A percentile compares a stretch with the other conserved stretches of the same genome.
These are phyloP conservation scores for Colletotrichum zoysiae DNA, from an alignment of 2,329 filamentous ascomycete genomes.

Conservation along the genomic window DNA sequence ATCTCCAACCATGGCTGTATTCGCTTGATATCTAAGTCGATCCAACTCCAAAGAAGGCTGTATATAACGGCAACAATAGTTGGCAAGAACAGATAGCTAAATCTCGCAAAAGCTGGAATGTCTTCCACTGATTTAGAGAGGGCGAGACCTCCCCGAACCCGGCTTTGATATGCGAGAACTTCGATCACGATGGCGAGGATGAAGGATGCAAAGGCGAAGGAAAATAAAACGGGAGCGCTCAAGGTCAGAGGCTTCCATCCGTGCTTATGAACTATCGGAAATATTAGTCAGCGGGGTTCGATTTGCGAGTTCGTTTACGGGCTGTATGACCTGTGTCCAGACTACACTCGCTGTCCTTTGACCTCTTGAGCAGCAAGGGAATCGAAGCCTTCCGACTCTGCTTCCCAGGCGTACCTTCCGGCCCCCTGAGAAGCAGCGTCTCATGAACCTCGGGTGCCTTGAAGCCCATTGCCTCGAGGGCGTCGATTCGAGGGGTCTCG, in stretches of 20 bases:
- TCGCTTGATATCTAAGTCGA: constrained; percentile 69
- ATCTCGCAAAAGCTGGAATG: constrained; percentile 52
- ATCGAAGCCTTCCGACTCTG: constrained; percentile 6
- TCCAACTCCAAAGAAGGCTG: constrained; percentile 69
- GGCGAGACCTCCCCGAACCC: constrained; percentile 55
- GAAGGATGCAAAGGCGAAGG: constrained; percentile 53
- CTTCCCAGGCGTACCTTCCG: not conserved
- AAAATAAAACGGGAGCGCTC: constrained; percentile 52
- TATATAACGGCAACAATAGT: constrained; percentile 67
- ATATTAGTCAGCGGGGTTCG: constrained; percentile 4
- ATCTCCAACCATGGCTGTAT: constrained; percentile 72
- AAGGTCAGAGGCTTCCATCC: constrained; percentile 57
- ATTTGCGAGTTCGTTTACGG: not conserved
- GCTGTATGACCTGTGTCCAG: constrained; percentile 21
- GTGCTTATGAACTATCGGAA: constrained; percentile 16
- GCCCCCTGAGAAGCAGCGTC: not conserved
- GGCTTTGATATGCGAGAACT: constrained; percentile 56
- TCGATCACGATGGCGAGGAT: constrained; percentile 60
- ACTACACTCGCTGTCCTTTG: constrained; percentile 20
- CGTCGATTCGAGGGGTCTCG: not conserved
- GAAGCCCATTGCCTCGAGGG: constrained; percentile 9
- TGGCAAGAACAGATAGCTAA: constrained; percentile 64
- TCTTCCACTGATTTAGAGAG: constrained; percentile 45
- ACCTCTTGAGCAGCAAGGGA: constrained; percentile 6
- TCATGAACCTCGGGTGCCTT: constrained; percentile 4